Evolutionary conservation across 1,139 yeast species (phyloP).

Genomic region (Insectozyma bohioensis): DNA sequence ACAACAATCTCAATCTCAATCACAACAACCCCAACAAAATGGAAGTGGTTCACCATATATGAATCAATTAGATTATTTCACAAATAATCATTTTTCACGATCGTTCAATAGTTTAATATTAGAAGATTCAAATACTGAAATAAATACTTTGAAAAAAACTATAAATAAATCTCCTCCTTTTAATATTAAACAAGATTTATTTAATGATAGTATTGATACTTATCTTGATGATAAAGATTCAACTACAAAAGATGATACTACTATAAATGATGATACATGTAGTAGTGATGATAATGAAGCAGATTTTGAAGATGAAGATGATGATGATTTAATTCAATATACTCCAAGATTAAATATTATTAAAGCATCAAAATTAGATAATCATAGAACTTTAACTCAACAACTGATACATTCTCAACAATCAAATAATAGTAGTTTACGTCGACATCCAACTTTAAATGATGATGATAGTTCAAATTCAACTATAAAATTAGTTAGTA

Average conservation of each 20-base stretch:
- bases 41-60: slow-evolving; percentile 4
- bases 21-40: slow-evolving; percentile 11
- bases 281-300: slow-evolving; percentile 20
- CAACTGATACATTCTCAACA: too few species aligned
- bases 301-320: slow-evolving; percentile 10
- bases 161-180: slow-evolving; percentile 47
- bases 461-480: slow-evolving; percentile 11
- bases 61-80: slow-evolving; percentile 34
- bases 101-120: slow-evolving; percentile 47
- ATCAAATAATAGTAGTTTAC: slow-evolving; percentile 12
- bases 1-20: slow-evolving; percentile 2
- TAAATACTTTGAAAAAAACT: slow-evolving; percentile 14
- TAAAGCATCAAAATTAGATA: too few species aligned
- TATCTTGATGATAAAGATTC: slow-evolving; percentile 16
- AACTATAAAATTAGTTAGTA: slow-evolving; percentile 7
- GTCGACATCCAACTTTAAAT: slow-evolving; percentile 7
- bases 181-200: slow-evolving; percentile 35
- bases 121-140: slow-evolving; percentile 26
- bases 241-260: slow-evolving; percentile 14
- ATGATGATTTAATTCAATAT: slow-evolving; percentile 6
- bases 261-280: slow-evolving; percentile 1
- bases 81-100: slow-evolving; percentile 43
- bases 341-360: slow-evolving; percentile 6
- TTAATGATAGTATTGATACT: slow-evolving; percentile 27
- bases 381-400: too few species aligned